phyloP scores from a whole-genome alignment of 2,329 filamentous ascomycete species.

The Penicillium sp. region DNA sequence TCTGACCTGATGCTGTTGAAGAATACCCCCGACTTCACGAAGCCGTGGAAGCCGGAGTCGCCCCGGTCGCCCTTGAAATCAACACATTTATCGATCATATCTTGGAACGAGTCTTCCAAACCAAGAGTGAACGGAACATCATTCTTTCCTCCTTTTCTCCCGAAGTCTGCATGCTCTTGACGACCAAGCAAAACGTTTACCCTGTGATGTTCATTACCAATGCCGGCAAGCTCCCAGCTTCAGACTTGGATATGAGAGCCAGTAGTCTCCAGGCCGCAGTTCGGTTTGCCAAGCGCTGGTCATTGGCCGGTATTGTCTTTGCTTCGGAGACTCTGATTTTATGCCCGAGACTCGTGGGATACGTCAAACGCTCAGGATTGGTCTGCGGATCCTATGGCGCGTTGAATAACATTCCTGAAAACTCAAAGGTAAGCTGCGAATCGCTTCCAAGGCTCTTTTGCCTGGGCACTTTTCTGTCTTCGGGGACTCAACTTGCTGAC shows the following conservation, averaged over 20 bases:
- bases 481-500: conserved; percentile 10
- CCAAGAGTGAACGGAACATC: conserved; percentile 30
- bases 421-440: conserved; percentile 5
- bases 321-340: conserved; percentile 39
- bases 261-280: conserved; percentile 41
- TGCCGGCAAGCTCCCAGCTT: conserved; percentile 24
- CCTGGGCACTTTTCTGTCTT: background rate
- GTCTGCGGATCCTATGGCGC: conserved; percentile 38
- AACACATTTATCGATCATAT: conserved; percentile 44
- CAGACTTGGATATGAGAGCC: conserved; percentile 32
- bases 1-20: conserved; percentile 13
- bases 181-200: conserved; percentile 23
- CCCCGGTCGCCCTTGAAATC: conserved; percentile 39
- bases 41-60: conserved; percentile 35
- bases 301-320: conserved; percentile 40
- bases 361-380: conserved; percentile 36
- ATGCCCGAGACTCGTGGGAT: conserved; percentile 38
- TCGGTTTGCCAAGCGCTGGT: conserved; percentile 42
- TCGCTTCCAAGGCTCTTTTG: background rate
- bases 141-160: conserved; percentile 33
- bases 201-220: conserved; percentile 33
- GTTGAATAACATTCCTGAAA: conserved; percentile 29
- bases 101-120: conserved; percentile 31
- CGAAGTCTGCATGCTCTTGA: conserved; percentile 29
- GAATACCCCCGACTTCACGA: conserved; percentile 47